These are phyloP conservation scores for Talaromyces rugulosus DNA, from an alignment of 2,329 filamentous ascomycete species.

Conservation along the genomic window DNA sequence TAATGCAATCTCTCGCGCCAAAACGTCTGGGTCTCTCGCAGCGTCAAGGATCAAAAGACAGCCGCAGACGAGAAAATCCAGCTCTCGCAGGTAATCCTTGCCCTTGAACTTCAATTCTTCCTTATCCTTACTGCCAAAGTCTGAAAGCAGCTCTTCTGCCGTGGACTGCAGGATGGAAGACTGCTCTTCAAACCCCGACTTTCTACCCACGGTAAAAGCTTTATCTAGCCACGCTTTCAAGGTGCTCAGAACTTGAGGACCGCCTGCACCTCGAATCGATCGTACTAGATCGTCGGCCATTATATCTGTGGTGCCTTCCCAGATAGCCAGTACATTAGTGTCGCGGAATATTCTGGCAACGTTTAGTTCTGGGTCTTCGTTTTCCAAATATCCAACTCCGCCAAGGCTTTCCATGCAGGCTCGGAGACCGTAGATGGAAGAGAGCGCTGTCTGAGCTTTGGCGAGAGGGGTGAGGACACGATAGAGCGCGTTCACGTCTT, in stretches of 20 bases:
- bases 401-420: conserved; percentile 30
- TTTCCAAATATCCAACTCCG: conserved; percentile 29
- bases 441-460: conserved; percentile 26
- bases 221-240: conserved; percentile 41
- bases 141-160: conserved; percentile 25
- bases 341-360: conserved; percentile 63
- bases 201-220: conserved; percentile 30
- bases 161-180: conserved; percentile 43
- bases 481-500: conserved; percentile 21
- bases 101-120: conserved; percentile 27
- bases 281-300: conserved; percentile 52
- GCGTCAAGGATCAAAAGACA: conserved; percentile 28
- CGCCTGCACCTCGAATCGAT: conserved; percentile 5
- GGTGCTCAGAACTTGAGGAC: conserved; percentile 12
- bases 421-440: conserved; percentile 19
- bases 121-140: conserved; percentile 6
- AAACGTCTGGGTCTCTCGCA: conserved; percentile 24
- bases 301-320: conserved; percentile 69
- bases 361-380: conserved; percentile 57
- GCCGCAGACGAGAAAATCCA: conserved; percentile 27
- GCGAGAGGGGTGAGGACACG: conserved; percentile 30
- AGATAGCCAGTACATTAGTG: conserved; percentile 49
- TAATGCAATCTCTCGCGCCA: conserved; percentile 20
- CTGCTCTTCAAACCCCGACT: neutral
- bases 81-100: conserved; percentile 23